Evolutionary conservation across 768 basidiomycete genomes (phyloP).

Genomic region (Suillus hirtellus): DNA sequence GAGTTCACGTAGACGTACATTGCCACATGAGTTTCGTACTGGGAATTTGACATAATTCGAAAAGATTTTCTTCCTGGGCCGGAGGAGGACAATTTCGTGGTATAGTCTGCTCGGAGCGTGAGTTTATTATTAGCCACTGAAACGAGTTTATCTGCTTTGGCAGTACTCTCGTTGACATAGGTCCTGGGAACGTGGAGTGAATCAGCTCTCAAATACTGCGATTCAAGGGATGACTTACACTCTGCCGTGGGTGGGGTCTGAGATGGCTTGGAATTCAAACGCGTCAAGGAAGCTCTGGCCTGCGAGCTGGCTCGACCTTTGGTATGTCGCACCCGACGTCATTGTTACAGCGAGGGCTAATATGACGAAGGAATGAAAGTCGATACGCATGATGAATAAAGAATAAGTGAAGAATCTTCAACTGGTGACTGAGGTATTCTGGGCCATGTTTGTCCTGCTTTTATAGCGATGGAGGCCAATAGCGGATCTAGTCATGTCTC

Average conservation of each 20-base stretch:
- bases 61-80: constrained; percentile 40
- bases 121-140: constrained; percentile 47
- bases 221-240: constrained; percentile 24
- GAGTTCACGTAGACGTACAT: constrained; percentile 22
- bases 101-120: constrained; percentile 33
- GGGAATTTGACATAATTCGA: constrained; percentile 31
- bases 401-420: not conserved
- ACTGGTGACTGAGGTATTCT: not conserved
- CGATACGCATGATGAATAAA: not conserved
- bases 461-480: constrained; percentile 1
- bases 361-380: not conserved
- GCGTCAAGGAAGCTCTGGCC: constrained; percentile 50
- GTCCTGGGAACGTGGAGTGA: constrained; percentile 27
- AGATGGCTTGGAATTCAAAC: constrained; percentile 19
- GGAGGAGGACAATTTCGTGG: constrained; percentile 29
- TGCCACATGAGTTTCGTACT: constrained; percentile 36
- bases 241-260: constrained; percentile 37
- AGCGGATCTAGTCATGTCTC: not conserved
- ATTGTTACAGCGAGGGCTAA: not conserved
- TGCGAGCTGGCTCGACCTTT: constrained; percentile 43
- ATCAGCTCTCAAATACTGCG: not conserved
- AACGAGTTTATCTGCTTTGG: constrained; percentile 55
- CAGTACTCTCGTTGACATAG: constrained; percentile 49
- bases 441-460: not conserved
- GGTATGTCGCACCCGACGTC: constrained; percentile 47